Base-by-base conservation (phyloP, 768 basidiomycete species). In the Trametes cinnabarina region DNA sequence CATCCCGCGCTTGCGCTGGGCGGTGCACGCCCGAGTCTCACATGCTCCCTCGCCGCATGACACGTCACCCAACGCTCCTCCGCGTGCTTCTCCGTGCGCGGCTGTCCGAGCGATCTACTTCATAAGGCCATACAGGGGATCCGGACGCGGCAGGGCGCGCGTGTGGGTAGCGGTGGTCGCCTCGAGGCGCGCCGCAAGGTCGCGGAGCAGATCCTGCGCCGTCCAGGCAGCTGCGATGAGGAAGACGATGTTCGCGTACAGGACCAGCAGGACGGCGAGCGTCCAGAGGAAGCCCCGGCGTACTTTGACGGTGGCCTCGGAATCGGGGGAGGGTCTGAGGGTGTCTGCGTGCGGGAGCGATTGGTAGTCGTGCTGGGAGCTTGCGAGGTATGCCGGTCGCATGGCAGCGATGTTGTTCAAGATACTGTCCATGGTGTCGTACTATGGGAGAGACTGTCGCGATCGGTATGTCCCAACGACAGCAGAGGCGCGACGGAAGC, bases 121-220 rank as follows among this genome's bases (percentile, higher is more conserved):
- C 50, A 51, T 51, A 12, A 51, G 23, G 4, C 50, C 50, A 51
- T 41, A 51, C 3, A 51, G 25, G 19, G 50, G 23, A 39, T 51
- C 50, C 2, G 50, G 50, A 12, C 50, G 50, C 15, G 50, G 50
- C 0, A 51, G 50, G 4, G 11, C 39, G 26, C 50, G 50, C n/a
- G 50, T 51, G 25, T 41, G 39, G n/a, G n/a, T n/a, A n/a, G n/a
- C n/a, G n/a, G n/a, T n/a, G 50, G 19, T 20, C 15, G 40, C 50
- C 50, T 51, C 50, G 40, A 51, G 50, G 50, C 50, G 39, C 7
- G 25, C 9, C 50, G 22, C 40, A 25, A 51, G 39, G 17, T 51
- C 39, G 17, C 15, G 39, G 17, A 26, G 3, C 25, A 41, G 25
- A 8, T n/a, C 19, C 23, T 17, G 26, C 37, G 41, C 14, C 15